Base-by-base conservation (phyloP, 768 basidiomycete genomes). In the Termitomyces sp. region DNA sequence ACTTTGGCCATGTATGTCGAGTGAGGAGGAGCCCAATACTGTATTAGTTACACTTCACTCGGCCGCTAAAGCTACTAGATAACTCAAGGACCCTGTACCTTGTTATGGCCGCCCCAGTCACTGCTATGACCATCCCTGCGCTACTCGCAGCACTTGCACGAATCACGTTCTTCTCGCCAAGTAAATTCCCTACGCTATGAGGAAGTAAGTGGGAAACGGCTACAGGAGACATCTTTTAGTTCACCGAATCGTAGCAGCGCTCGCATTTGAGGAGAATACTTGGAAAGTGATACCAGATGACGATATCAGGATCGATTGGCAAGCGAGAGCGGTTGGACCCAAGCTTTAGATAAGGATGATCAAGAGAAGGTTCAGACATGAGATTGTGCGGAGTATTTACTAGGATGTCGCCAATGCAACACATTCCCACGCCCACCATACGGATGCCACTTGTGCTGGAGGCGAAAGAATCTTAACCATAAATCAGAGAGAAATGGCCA, bases 221-320 rank as follows among this genome's bases (percentile, higher is more conserved):
- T 18, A 28, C 5, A 32, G 9, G 11, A 18, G 8, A 35, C 1
- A 35, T 16, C 11, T 20, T 8, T n/a, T 18, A 8, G 26, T 13
- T 32, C 11, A 90, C 87, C 92, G 83, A 28, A 97, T 92, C 24
- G 92, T 87, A 5, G 87, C 76, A 3, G 93, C 94, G 1, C 93
- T 81, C 59, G 87, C 80, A 35, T 96, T 70, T 0, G 92, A 82
- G 63, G 86, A 92, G 0, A 92, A 90, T 2, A 87, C 84, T 68
- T 95, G 93, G 68, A 81, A 94, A 3, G 86, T 86, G 2, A 80
- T 83, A 0, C 86, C 88, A 20, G 52, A 32, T 9, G 35, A 22
- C 30, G 52, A 44, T 18, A 51, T 51, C 22, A 51, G 24, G 33
- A 51, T 51, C 9, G 50, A 51, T 10, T 51, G 50, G 9, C 50